A percentile compares a stretch with the other conserved stretches of the same genome.
Conservation (phyloP, 1,139 yeast genomes). For the Nakaseomyces kungkrabaensis region DNA sequence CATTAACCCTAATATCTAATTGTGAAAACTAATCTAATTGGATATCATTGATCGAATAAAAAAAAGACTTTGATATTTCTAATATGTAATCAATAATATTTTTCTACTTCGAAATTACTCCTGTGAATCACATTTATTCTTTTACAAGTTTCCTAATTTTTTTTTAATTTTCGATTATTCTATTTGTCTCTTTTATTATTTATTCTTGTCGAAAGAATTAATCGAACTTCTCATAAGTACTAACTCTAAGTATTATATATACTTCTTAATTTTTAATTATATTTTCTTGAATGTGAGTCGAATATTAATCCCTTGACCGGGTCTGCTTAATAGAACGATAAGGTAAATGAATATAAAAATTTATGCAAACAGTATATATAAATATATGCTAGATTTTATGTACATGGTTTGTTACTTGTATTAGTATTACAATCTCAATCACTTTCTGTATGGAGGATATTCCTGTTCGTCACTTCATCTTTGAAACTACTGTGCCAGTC, state of each 20-base stretch:
- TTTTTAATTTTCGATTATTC: neutral
- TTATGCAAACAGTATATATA: neutral
- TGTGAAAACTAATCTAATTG: slow-evolving; percentile 1
- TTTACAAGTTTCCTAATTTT: neutral
- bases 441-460: slow-evolving; percentile 3
- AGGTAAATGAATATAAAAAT: neutral
- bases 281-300: neutral
- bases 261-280: neutral
- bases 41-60: neutral
- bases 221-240: neutral
- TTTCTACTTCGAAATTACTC: neutral
- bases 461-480: slow-evolving; percentile 14
- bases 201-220: no score
- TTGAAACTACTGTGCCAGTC: slow-evolving; percentile 18
- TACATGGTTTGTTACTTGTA: neutral
- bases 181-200: neutral
- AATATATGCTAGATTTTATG: neutral
- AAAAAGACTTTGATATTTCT: neutral
- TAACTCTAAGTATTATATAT: neutral
- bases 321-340: neutral
- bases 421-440: neutral
- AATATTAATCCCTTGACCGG: no score
- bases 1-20: slow-evolving; percentile 1
- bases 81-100: slow-evolving; percentile 1
- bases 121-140: neutral